Conservation (phyloP, 2,329 filamentous ascomycete genomes). For the Didymella lethalis region DNA sequence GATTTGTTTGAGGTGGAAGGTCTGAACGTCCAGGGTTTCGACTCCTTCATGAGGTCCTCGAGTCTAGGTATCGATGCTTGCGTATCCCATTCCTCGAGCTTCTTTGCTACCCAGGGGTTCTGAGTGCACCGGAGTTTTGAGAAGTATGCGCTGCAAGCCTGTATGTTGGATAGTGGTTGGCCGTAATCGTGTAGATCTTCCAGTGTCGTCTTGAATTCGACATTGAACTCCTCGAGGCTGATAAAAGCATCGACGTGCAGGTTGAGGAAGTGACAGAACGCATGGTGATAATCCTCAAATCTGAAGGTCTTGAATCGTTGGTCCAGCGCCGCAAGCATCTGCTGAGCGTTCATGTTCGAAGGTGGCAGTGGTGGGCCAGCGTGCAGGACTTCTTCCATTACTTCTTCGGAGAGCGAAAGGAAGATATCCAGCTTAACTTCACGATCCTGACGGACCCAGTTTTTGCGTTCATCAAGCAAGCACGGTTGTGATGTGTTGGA, state of each 20-base stretch:
- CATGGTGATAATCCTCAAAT: conserved; percentile 49
- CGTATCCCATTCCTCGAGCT: conserved; percentile 44
- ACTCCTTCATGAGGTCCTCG: conserved; percentile 41
- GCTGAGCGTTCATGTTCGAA: conserved; percentile 39
- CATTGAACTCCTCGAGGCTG: conserved; percentile 46
- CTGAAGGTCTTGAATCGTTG: conserved; percentile 38
- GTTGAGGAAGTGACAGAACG: conserved; percentile 50
- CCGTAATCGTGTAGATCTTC: conserved; percentile 48
- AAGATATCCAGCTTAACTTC: conserved; percentile 50
- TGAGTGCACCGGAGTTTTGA: conserved; percentile 49
- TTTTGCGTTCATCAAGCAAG: conserved; percentile 45
- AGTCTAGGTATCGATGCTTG: conserved; percentile 32
- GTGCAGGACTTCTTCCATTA: conserved; percentile 49
- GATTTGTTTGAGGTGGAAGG: conserved; percentile 34
- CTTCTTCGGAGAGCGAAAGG: conserved; percentile 47
- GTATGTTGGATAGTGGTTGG: conserved; percentile 43
- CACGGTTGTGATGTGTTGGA: conserved; percentile 38
- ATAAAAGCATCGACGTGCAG: conserved; percentile 47
- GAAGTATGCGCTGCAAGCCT: conserved; percentile 50
- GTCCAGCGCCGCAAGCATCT: conserved; percentile 46
- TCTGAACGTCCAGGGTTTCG: conserved; percentile 44
- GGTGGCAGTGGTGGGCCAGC: conserved; percentile 47
- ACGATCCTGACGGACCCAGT: conserved; percentile 48
- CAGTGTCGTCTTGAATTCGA: conserved; percentile 43
- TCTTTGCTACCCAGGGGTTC: conserved; percentile 48